These are phyloP conservation scores for Tulasnella sp. DNA, from an alignment of 768 basidiomycete genomes.

Conservation along the genomic window DNA sequence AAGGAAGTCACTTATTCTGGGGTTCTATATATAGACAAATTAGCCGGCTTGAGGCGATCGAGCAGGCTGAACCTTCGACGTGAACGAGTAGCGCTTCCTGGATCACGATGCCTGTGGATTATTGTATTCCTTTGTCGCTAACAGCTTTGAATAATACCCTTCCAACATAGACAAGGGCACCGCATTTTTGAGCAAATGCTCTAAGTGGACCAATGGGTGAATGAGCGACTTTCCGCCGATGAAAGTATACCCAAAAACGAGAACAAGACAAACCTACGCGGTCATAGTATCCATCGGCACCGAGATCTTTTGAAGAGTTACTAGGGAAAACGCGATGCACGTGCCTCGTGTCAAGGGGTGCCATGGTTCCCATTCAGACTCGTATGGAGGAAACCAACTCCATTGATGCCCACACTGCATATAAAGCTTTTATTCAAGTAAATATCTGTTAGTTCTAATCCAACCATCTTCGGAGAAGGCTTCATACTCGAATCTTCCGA, in stretches of 20 bases:
- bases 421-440: background rate
- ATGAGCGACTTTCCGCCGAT: background rate
- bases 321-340: background rate
- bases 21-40: constrained; percentile 22
- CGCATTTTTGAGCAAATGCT: background rate
- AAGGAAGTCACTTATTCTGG: background rate
- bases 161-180: background rate
- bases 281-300: background rate
- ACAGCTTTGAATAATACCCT: constrained; percentile 5
- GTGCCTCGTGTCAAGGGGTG: background rate
- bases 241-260: background rate
- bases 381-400: background rate
- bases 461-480: background rate
- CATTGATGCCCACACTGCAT: background rate
- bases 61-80: constrained; percentile 19
- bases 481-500: background rate
- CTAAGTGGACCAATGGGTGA: no score
- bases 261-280: background rate
- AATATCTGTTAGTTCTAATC: background rate
- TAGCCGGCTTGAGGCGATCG: constrained; percentile 36
- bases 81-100: background rate
- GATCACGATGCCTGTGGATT: background rate
- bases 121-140: background rate
- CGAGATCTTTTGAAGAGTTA: background rate
- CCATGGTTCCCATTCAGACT: background rate